Base-by-base conservation (phyloP, 495 filamentous ascomycete genomes). In the Viridothelium virens region DNA sequence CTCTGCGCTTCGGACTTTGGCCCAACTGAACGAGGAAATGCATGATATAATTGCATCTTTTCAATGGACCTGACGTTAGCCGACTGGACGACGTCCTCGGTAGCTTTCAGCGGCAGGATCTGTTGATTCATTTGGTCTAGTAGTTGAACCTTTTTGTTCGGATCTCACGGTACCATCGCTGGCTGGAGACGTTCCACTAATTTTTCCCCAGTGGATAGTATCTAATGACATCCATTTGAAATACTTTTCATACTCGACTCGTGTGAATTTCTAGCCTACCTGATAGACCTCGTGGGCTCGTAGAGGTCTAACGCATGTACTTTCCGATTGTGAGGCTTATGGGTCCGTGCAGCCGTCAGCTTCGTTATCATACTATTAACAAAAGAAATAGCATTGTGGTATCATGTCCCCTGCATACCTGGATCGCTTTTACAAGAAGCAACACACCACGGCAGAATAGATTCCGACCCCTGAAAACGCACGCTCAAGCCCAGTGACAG, bases 351-450 rank as follows among this genome's bases (percentile, higher is more conserved):
- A 25, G 41, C 41, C 41, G 1, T 7, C 41, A 7, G 14, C 10
- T 9, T 7, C 53, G 5, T 36, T 36, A 6, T 34, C 48, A 34
- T 34, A 3, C 36, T 36, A 33, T 59, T 2, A 36, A 59, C n/a
- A 59, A 59, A 59, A 10, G 31, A 36, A 59, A 59, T 59, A 59
- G 31, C 14, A 59, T 59, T 34, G 31, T 59, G 53, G 53, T 59
- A 59, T 59, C 53, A n/a, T 18, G 36, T 59, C 53, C 7, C 25
- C 7, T 34, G 7, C 53, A 59, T 59, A 34, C 3, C 53, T 34
- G 7, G 18, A 4, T 18, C 31, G 53, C 7, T 31, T 31, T 14
- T 33, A 7, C 11, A 59, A 31, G 11, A 59, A 59, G 11, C 4
- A 59, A 25, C 25, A 25, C 25, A 25, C 25, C 25, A 25, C 25